Evolutionary conservation across 2,329 filamentous ascomycete genomes (phyloP).

Genomic region (Phialocephala sp.): DNA sequence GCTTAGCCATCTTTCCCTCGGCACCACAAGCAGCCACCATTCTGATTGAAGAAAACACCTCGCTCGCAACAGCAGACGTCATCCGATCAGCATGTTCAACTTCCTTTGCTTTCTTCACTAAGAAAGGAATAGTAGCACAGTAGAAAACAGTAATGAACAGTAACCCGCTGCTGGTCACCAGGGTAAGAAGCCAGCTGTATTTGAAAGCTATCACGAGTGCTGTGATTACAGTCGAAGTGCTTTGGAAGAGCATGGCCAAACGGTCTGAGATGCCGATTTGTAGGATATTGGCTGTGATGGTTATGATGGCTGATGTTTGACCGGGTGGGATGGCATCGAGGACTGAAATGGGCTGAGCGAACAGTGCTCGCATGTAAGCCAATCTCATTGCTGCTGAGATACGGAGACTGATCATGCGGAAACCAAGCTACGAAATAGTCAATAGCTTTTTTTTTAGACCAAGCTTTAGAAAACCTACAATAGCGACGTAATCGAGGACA

Average conservation of each 20-base stretch:
- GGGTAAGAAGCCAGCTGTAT: constrained; percentile 63
- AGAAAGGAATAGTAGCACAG: constrained; percentile 57
- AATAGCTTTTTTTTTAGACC: neutral
- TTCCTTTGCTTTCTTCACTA: constrained; percentile 56
- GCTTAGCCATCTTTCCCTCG: constrained; percentile 57
- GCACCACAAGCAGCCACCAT: constrained; percentile 70
- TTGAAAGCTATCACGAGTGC: constrained; percentile 61
- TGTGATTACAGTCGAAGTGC: constrained; percentile 56
- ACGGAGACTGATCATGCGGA: constrained; percentile 66
- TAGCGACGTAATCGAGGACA: constrained; percentile 64
- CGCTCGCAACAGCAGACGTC: constrained; percentile 64
- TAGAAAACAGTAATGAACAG: constrained; percentile 61
- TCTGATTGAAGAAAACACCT: constrained; percentile 62
- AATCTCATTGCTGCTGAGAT: constrained; percentile 66
- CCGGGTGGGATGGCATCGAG: constrained; percentile 68
- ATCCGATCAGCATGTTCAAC: constrained; percentile 58
- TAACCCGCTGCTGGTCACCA: constrained; percentile 62
- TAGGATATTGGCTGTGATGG: constrained; percentile 67
- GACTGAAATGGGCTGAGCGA: constrained; percentile 69
- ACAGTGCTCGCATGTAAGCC: constrained; percentile 65
- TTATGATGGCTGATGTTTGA: constrained; percentile 54
- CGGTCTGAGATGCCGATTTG: constrained; percentile 70
- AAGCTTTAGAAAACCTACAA: constrained; percentile 34
- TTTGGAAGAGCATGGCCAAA: constrained; percentile 64
- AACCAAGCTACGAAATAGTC: constrained; percentile 53